Conservation (phyloP, 257 asterid genomes). For the Capsicum pubescens region DNA sequence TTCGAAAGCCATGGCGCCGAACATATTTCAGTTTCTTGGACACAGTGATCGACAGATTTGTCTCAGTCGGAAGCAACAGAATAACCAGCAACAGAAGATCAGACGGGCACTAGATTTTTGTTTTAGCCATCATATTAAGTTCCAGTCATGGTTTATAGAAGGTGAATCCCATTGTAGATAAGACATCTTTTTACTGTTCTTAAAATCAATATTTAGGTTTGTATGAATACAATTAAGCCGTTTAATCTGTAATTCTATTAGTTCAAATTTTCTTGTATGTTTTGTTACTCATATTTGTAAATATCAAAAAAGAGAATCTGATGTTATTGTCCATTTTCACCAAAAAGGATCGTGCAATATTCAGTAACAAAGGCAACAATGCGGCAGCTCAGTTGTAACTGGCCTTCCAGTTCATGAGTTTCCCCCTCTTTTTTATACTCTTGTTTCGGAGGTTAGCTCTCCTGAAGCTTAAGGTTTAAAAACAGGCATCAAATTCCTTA, state of each 20-base stretch:
- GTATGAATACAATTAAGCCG: not conserved
- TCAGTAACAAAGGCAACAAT: too few species aligned
- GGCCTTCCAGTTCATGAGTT: too few species aligned
- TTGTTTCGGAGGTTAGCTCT: too few species aligned
- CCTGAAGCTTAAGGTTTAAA: too few species aligned
- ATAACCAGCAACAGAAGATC: not conserved
- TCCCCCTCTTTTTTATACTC: too few species aligned
- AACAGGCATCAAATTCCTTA: too few species aligned
- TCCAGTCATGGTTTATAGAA: not conserved
- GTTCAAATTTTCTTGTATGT: too few species aligned
- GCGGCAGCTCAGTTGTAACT: too few species aligned
- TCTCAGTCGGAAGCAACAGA: constrained; percentile 1
- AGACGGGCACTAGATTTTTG: not conserved
- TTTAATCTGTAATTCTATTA: not conserved
- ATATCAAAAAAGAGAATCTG: too few species aligned
- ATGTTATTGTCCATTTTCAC: too few species aligned
- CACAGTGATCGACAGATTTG: constrained; percentile 31
- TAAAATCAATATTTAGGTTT: not conserved
- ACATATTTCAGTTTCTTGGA: constrained; percentile 50
- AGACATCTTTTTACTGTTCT: not conserved
- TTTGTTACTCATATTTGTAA: not conserved
- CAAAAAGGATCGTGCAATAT: too few species aligned
- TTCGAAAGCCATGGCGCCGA: constrained; percentile 50
- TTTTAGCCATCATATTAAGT: not conserved
- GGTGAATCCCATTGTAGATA: not conserved